Conservation (phyloP, 2,329 filamentous ascomycete species). For the Chalaropsis thielavioides region DNA sequence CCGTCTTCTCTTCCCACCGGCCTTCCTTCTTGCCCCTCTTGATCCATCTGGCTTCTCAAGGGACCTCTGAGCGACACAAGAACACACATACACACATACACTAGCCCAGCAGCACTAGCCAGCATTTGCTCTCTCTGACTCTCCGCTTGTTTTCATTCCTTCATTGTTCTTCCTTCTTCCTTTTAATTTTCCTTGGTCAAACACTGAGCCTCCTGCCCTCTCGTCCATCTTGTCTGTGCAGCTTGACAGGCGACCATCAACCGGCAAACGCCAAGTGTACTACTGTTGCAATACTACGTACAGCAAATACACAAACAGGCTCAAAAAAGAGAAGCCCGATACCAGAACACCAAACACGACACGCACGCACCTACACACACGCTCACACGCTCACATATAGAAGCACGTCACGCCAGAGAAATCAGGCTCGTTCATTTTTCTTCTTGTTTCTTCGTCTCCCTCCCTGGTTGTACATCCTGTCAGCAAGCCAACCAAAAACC, state of each 20-base stretch:
- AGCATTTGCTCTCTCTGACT: not conserved
- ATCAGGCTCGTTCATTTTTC: not conserved
- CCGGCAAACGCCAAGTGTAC: not conserved
- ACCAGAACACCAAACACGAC: not conserved
- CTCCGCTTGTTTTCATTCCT: not conserved
- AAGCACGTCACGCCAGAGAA: conserved; percentile 4
- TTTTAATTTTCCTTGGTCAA: not conserved
- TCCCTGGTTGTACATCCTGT: not conserved
- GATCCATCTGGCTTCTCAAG: not conserved
- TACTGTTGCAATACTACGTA: not conserved
- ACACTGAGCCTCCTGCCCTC: not conserved
- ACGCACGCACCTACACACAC: not conserved
- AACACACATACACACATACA: not conserved
- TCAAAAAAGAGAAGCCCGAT: not conserved
- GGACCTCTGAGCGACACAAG: not conserved
- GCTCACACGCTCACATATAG: not conserved
- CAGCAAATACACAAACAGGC: not conserved
- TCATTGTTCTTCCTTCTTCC: conserved; percentile 1
- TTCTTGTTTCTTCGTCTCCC: not conserved
- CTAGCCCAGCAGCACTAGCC: not conserved
- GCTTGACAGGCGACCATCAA: conserved; percentile 1
- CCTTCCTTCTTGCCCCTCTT: not conserved
- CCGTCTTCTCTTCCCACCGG: not conserved
- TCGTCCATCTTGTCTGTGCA: not conserved
- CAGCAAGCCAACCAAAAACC: not conserved